Evolutionary conservation across 768 basidiomycete species (phyloP), one percentile per base, ranked within the genome.

Genomic region (Boletus patriciae): DNA sequence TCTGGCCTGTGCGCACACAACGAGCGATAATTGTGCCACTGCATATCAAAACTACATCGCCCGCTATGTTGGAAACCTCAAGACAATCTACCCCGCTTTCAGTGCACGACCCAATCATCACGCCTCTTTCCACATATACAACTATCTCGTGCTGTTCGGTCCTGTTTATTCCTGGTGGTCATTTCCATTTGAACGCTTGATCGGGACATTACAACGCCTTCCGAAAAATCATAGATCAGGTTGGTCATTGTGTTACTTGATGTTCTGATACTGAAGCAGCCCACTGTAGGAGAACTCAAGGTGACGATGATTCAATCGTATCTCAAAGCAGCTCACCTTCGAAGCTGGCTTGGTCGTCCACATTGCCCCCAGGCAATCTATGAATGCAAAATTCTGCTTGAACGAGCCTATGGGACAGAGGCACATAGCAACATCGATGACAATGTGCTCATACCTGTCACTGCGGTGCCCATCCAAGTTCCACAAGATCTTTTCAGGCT

Each of bases 91-190:
- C 33, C 71, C 72, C 6, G 37, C 18, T 1, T 37, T 51, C 9
- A 16, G 16, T 11, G 38, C 43, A 19, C 59, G 34, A 40, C 66
- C 70, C 2, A 75, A 73, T 47, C 59, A 72, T n/a, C 75, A 75
- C 49, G 54, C 66, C 5, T 58, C 73, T 1, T 50, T 73, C 34
- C 73, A 70, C 25, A 55, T 73, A 0, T 65, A 67, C 10, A 62
- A 76, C 27, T 77, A 76, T 34, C 55, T 77, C 3, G 16, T 59
- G 0, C 57, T 70, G 1, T 77, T 76, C 57, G 75, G 77, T 2
- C 78, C 78, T 31, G 66, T 74, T 0, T 66, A 70, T 50, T 69
- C 69, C 3, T 71, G 67, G 66, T 71, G 71, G 66, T 52, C 58
- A 2, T 71, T 66, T 53, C 66, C 65, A 0, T 70, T 67, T 12